Evolutionary conservation across 352 stramenopile species (phyloP), one percentile per base, ranked within the genome.

Genomic region (Phytophthora vignae): DNA sequence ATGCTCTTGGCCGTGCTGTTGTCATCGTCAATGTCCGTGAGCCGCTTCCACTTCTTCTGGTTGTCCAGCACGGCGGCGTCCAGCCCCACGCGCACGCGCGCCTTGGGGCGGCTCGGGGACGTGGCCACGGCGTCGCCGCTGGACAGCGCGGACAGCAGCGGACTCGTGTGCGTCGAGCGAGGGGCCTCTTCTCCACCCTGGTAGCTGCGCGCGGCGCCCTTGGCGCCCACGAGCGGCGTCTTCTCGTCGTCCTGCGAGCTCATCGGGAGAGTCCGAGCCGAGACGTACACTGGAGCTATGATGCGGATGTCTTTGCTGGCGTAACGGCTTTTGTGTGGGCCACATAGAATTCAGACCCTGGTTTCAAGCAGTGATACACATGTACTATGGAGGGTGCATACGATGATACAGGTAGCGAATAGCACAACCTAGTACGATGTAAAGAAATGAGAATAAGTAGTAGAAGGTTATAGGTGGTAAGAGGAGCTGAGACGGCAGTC

Each of bases 1-100:
- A 95, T 95, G 61, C 90, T 84, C 61, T 95, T 93, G 50, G 88
- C 88, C 38, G 88, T 95, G 61, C 73, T 90, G 70, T 91, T 91
- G 70, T 92, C 83, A 60, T 92, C 87, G 64, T 87, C 79, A 38
- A 95, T 91, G 48, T 95, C 86, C 17, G 78, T 77, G 12, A 95
- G 73, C 0, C 77, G 83, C 73, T 92, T 93, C 88, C 88, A 95
- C 72, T 95, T 95, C 62, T 90, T 84, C 71, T 94, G 88, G 60
- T 91, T 91, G 59, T 94, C 83, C 55, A 92, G 67, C 0, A 94
- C 81, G 2, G 82, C 84, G 38, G 79, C 81, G 55, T 93, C 87
- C 10, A 94, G 73, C 4, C 84, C 84, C 11, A 91, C 82, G 55
- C 84, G 84, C 29, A 90, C 72, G 33, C 77, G 81, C 1, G 62